Conservation (phyloP, 2,329 filamentous ascomycete genomes). For the Magnaporthiopsis rhizophila region DNA sequence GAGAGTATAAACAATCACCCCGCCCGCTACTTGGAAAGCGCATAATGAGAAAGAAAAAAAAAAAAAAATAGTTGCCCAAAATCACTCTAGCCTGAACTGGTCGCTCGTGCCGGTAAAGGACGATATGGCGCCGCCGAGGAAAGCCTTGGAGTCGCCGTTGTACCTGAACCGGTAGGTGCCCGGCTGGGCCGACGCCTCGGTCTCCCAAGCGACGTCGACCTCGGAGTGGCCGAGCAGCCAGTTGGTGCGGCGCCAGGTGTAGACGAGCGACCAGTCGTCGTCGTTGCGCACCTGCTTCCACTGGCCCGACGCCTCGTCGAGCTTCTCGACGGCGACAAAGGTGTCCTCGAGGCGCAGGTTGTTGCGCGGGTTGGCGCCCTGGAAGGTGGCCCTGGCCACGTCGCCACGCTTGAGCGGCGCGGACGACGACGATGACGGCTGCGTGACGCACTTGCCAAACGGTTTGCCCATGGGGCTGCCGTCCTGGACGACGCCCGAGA, state of each 20-base stretch:
- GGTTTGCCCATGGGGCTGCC: conserved; percentile 52
- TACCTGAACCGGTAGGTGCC: conserved; percentile 73
- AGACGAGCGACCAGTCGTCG: conserved; percentile 74
- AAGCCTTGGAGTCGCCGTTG: conserved; percentile 68
- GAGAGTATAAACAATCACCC: no score
- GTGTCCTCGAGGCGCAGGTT: conserved; percentile 71
- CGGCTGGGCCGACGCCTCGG: conserved; percentile 46
- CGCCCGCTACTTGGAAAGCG: no score
- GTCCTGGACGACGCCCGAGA: conserved; percentile 71
- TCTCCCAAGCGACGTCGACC: conserved; percentile 71
- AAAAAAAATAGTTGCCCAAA: background rate
- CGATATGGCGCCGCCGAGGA: conserved; percentile 48
- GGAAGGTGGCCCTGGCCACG: conserved; percentile 59
- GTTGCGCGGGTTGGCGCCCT: conserved; percentile 84
- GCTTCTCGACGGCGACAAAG: conserved; percentile 66
- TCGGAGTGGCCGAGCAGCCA: conserved; percentile 65
- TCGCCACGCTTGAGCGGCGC: conserved; percentile 48
- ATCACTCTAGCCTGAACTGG: conserved; percentile 16
- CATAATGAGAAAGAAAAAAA: background rate
- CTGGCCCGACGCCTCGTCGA: conserved; percentile 25
- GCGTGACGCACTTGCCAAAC: conserved; percentile 57
- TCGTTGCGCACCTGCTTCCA: conserved; percentile 70
- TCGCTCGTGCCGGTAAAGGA: conserved; percentile 42
- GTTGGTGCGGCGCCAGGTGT: conserved; percentile 68
- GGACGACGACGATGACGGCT: no score